Percentiles rank a stretch among this genome's conserved stretches.
Conservation (phyloP, 352 stramenopile genomes). For the Globisporangium solare region DNA sequence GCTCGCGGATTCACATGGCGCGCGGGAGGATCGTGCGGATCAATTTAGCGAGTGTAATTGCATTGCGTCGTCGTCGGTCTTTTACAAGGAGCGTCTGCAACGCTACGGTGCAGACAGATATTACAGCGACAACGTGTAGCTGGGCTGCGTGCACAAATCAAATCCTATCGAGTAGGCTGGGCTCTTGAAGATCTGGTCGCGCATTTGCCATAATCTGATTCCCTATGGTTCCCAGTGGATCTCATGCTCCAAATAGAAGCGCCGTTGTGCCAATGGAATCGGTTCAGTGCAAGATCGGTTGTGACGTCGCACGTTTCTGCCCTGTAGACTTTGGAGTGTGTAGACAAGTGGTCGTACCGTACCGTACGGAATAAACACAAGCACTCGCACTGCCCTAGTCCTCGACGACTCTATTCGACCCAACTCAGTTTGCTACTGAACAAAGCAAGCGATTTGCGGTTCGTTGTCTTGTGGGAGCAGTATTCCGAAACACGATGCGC, state of each 20-base stretch:
- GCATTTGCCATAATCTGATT: not conserved
- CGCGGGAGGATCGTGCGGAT: no score
- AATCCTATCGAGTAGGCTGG: no score
- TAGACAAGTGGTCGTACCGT: not conserved
- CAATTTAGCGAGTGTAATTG: no score
- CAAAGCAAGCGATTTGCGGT: not conserved
- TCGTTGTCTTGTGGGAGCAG: not conserved
- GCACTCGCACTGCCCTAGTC: not conserved
- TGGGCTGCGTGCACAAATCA: no score
- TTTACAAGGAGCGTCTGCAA: no score
- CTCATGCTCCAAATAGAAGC: constrained; percentile 2
- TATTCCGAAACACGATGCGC: not conserved
- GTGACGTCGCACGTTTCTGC: not conserved
- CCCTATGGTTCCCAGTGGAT: not conserved
- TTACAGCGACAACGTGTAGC: no score
- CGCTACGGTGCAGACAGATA: no score
- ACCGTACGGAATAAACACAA: no score
- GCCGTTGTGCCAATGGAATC: constrained; percentile 11
- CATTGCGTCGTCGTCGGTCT: no score
- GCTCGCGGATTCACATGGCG: no score
- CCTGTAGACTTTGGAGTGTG: constrained; percentile 1
- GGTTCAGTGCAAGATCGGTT: constrained; percentile 13
- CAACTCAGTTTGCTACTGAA: not conserved
- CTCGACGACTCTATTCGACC: not conserved
- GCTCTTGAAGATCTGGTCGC: no score